Percentiles rank a stretch among this genome's conserved stretches.
Conservation (phyloP, 768 basidiomycete genomes). For the Lentinus brumalis region DNA sequence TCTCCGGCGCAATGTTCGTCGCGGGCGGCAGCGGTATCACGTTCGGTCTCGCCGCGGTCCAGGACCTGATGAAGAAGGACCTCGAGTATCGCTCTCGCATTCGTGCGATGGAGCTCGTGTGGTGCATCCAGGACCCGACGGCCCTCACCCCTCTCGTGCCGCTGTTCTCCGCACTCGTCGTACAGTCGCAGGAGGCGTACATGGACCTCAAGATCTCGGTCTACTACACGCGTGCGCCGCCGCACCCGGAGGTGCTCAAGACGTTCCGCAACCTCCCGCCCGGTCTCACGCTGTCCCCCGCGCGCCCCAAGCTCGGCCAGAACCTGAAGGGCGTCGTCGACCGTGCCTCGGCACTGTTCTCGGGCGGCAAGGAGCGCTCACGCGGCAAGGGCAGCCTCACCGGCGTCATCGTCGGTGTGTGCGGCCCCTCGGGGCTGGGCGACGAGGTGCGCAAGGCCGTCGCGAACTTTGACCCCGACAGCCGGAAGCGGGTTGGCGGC, state of each 20-base stretch:
- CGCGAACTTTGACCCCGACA: conserved; percentile 33
- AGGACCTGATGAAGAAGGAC: conserved; percentile 51
- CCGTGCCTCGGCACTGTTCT: conserved; percentile 23
- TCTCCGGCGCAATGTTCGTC: conserved; percentile 55
- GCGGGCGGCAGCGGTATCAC: conserved; percentile 67
- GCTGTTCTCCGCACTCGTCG: conserved; percentile 39
- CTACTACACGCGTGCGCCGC: conserved; percentile 45
- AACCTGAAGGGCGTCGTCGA: conserved; percentile 28
- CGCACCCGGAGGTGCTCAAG: conserved; percentile 22
- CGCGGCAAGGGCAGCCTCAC: conserved; percentile 13
- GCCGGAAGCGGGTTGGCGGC: conserved; percentile 40
- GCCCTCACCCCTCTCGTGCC: conserved; percentile 42
- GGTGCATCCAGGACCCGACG: conserved; percentile 48
- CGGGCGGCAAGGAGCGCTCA: conserved; percentile 16
- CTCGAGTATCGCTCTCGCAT: conserved; percentile 38
- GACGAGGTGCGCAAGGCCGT: conserved; percentile 41
- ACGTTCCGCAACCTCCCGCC: conserved; percentile 28
- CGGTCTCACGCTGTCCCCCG: conserved; percentile 32
- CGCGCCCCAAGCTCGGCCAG: conserved; percentile 30
- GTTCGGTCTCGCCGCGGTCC: conserved; percentile 50
- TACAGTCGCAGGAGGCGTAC: conserved; percentile 29
- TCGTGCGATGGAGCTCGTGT: conserved; percentile 54
- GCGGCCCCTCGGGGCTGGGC: conserved; percentile 42
- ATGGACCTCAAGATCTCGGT: conserved; percentile 41
- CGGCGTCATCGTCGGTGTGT: conserved; percentile 45